Evolutionary conservation across 352 stramenopile genomes (phyloP), one percentile per base, ranked within the genome.

Genomic region (Globisporangium paddicum): DNA sequence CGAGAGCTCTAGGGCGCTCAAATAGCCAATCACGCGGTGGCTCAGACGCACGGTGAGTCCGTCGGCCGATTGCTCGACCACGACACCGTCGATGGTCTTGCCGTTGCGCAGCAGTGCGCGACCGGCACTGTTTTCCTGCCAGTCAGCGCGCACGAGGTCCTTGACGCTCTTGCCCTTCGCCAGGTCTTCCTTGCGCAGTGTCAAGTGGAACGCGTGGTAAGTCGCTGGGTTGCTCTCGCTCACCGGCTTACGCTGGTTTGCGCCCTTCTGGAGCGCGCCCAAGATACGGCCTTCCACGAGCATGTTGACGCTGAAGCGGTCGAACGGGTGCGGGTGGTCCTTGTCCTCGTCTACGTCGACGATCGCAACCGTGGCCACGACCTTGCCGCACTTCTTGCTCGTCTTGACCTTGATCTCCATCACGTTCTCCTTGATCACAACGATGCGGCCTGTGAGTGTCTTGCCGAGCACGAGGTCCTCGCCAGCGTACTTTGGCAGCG

Each of bases 321-420:
- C 85, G 58, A 96, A 94, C 49, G 87, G 87, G 49, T 96, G 87
- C 26, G 69, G 59, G 40, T 75, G 64, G 5, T 69, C 72, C n/a
- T 69, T 66, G 19, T 72, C 66, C 21, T 60, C 69, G 59, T 96
- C 83, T 16, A 95, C 83, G 64, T 96, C 87, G 14, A 90, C 83
- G 55, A 96, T 87, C 14, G 87, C 93, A 4, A 96, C 85, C 16
- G 73, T 69, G 28, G 83, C 69, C 38, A 86, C 67, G 8, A 95
- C 78, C 69, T 93, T 96, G 47, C 87, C 82, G 13, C 72, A 70
- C 58, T 80, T 87, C 67, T 88, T 90, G 41, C 58, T 72, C 5
- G 77, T 80, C 72, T 89, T 82, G 32, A 96, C 61, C 53, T 89
- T 89, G 60, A 96, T 77, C 60, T 96, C 83, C 71, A 96, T 90